phyloP scores from a whole-genome alignment of 768 basidiomycete genomes.

The Leucocoprinus birnbaumii region DNA sequence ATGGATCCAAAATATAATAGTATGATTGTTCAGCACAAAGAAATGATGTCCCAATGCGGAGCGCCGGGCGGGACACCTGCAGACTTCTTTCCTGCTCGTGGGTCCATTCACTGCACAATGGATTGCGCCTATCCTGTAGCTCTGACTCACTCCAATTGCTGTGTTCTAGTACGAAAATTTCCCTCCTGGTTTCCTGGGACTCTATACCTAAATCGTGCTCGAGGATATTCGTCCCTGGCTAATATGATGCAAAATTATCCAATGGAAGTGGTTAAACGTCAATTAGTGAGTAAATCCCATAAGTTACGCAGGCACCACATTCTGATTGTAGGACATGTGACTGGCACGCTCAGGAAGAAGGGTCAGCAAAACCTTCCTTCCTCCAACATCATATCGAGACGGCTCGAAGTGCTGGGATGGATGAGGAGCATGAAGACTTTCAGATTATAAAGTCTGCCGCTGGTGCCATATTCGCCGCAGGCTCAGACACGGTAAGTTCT shows the following conservation, averaged over 20 bases:
- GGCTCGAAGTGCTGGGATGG: conserved; percentile 19
- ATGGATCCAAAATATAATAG: background rate
- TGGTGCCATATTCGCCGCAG: conserved; percentile 75
- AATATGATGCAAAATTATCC: conserved; percentile 16
- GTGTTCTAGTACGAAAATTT: conserved; percentile 16
- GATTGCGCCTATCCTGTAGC: too few species aligned
- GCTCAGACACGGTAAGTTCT: conserved; percentile 55
- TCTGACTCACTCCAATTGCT: too few species aligned
- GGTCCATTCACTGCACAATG: background rate
- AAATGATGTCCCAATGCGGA: background rate
- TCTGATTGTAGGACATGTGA: background rate
- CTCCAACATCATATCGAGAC: conserved; percentile 51
- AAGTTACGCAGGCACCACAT: too few species aligned
- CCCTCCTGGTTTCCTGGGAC: conserved; percentile 22
- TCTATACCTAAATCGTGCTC: conserved; percentile 15
- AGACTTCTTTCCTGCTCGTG: conserved; percentile 4
- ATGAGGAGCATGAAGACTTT: conserved; percentile 44
- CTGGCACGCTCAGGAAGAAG: conserved; percentile 13
- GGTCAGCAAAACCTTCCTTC: conserved; percentile 35
- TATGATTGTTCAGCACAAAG: background rate
- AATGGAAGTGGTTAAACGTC: conserved; percentile 10
- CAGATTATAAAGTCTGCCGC: conserved; percentile 63
- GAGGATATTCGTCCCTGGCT: conserved; percentile 4
- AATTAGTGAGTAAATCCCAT: conserved; percentile 11
- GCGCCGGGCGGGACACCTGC: background rate